A percentile compares a stretch with the other conserved stretches of the same genome.
phyloP scores from a whole-genome alignment of 2,329 filamentous ascomycete species.

The Penicillium sp. region DNA sequence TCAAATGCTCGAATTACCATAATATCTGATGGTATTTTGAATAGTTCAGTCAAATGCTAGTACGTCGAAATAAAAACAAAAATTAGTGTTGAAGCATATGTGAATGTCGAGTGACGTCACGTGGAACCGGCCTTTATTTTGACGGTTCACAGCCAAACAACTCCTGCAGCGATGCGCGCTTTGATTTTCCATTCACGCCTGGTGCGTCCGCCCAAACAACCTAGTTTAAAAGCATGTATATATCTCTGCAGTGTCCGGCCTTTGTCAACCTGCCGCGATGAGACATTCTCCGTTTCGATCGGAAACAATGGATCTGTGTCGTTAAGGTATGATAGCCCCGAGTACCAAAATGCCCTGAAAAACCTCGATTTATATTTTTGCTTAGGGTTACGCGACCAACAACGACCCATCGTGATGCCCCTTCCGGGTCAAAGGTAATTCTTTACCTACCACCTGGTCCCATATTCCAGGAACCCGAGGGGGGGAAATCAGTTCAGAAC shows the following conservation, averaged over 20 bases:
- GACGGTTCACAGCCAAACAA: background rate
- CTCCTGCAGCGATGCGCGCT: constrained; percentile 24
- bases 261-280: constrained; percentile 17
- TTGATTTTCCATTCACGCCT: constrained; percentile 4
- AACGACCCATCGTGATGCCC: background rate
- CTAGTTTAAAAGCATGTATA: background rate
- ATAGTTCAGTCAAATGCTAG: too few species aligned
- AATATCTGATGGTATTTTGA: too few species aligned
- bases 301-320: constrained; percentile 31
- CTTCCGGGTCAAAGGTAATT: constrained; percentile 31
- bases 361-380: background rate
- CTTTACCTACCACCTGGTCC: constrained; percentile 41
- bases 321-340: constrained; percentile 21
- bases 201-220: background rate
- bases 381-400: constrained; percentile 24
- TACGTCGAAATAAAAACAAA: too few species aligned
- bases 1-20: too few species aligned
- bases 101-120: background rate
- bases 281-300: constrained; percentile 26
- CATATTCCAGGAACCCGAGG: constrained; percentile 18
- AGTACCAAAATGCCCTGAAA: background rate
- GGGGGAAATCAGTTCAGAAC: background rate
- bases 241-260: background rate
- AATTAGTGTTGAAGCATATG: background rate
- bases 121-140: background rate